These are phyloP conservation scores for Microbotryum saponariae DNA, from an alignment of 1,284 basidiomycete species.

Conservation along the genomic window DNA sequence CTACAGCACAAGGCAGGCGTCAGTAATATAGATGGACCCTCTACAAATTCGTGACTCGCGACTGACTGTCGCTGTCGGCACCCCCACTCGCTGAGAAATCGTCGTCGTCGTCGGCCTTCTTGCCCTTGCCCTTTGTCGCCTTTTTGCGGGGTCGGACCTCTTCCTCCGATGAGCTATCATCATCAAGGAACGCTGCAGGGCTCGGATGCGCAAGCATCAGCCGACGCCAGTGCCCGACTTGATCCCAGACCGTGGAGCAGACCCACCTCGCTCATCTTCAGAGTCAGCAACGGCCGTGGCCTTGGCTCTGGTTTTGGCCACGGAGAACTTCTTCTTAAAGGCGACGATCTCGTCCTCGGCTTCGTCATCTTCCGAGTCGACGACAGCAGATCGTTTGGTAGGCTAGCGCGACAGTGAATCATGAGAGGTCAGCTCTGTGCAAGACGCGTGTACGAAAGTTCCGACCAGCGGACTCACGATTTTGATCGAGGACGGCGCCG, in stretches of 20 bases:
- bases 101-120: slow-evolving; percentile 16
- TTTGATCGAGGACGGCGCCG: too few relatives aligned
- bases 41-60: background rate
- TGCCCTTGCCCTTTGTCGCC: slow-evolving; percentile 7
- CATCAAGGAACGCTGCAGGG: background rate
- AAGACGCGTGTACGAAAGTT: too few relatives aligned
- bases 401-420: background rate
- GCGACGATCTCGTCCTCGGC: slow-evolving; percentile 13
- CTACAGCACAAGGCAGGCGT: background rate
- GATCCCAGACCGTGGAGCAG: background rate
- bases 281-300: slow-evolving; percentile 29
- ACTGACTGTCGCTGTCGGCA: background rate
- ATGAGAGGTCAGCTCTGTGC: too few relatives aligned
- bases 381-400: slow-evolving; percentile 8
- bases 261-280: slow-evolving; percentile 23
- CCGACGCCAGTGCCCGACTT: background rate
- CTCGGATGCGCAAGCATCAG: too few relatives aligned
- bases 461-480: too few relatives aligned
- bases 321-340: slow-evolving; percentile 26
- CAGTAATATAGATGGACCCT: background rate
- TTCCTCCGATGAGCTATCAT: background rate
- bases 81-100: slow-evolving; percentile 7
- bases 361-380: slow-evolving; percentile 21
- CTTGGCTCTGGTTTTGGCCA: slow-evolving; percentile 6
- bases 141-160: background rate